phyloP scores from a whole-genome alignment of 352 stramenopile genomes.

The Globisporangium rhizosaccharum region DNA sequence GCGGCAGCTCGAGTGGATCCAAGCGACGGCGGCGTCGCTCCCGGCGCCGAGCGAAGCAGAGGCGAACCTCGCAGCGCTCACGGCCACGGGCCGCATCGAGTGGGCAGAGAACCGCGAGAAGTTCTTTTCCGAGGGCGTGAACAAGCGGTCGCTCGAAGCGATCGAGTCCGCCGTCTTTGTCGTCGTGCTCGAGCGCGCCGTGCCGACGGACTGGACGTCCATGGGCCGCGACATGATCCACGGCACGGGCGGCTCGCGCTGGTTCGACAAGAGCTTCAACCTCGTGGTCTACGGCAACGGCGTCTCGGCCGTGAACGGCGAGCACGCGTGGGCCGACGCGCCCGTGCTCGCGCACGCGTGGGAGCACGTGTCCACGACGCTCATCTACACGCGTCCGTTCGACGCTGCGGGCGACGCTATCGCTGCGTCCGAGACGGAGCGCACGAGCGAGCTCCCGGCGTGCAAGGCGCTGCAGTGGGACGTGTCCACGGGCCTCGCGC shows the following conservation, averaged over 20 bases:
- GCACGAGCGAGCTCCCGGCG: constrained; percentile 34
- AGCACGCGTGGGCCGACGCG: constrained; percentile 92
- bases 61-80: constrained; percentile 73
- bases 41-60: constrained; percentile 28
- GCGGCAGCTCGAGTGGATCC: constrained; percentile 73
- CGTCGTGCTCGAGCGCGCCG: constrained; percentile 65
- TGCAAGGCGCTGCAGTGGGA: constrained; percentile 65
- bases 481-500: constrained; percentile 44
- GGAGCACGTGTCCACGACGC: constrained; percentile 69
- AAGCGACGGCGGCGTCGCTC: constrained; percentile 35
- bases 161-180: constrained; percentile 81
- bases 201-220: constrained; percentile 46
- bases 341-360: constrained; percentile 83
- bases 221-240: constrained; percentile 82
- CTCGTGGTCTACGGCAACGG: constrained; percentile 94
- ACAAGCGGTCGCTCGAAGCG: constrained; percentile 77
- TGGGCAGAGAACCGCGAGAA: constrained; percentile 87
- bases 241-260: constrained; percentile 90
- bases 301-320: constrained; percentile 89
- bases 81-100: constrained; percentile 71
- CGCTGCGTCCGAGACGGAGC: constrained; percentile 38
- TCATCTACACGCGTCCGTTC: constrained; percentile 50
- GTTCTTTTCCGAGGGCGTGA: constrained; percentile 84
- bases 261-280: constrained; percentile 98
- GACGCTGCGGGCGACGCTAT: constrained; percentile 44